Base-by-base conservation (phyloP, 1,284 basidiomycete species). In the Melampsora americana region DNA sequence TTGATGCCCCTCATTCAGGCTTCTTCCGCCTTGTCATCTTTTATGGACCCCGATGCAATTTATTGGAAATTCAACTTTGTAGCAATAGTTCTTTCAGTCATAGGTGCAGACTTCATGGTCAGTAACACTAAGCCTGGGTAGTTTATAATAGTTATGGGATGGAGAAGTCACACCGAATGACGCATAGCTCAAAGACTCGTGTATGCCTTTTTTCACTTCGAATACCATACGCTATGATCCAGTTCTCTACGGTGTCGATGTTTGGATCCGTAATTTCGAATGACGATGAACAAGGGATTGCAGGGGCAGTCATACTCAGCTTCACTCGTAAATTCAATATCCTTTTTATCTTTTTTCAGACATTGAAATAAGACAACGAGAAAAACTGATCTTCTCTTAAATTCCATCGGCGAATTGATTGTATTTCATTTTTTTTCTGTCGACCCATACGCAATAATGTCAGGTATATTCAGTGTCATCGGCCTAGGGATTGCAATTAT, bases 11-110 rank as follows among this genome's bases (percentile, higher is more conserved):
- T n/a, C n/a, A n/a, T n/a, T n/a, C 3, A 53, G 50, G 26, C 53
- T 30, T 59, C 62, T 44, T 74, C 62, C 59, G 16, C 66, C 6
- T 35, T 74, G 18, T 74, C 71, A 12, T 62, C 71, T 11, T 11
- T 74, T 11, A 74, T 74, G 71, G 50, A 74, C 65, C 64, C 71
- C 12, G 35, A 61, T n/a, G 71, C 71, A 32, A 74, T 44, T 46
- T 74, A 74, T 74, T 74, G 71, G 71, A 39, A n/a, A 14, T 74
- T 56, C 42, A 74, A 74, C 53, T 74, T 74, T 56, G 26, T 46
- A 20, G 46, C 71, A 16, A 64, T 74, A 18, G 71, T 50, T 44
- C 56, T 74, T 5, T 66, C 71, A 6, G 71, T 74, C 11, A 50
- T 74, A 5, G 71, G 71, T n/a, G 61, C 71, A 42, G 71, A 74